Evolutionary conservation across 2,329 filamentous ascomycete species (phyloP).

Genomic region (Apiospora sp.): DNA sequence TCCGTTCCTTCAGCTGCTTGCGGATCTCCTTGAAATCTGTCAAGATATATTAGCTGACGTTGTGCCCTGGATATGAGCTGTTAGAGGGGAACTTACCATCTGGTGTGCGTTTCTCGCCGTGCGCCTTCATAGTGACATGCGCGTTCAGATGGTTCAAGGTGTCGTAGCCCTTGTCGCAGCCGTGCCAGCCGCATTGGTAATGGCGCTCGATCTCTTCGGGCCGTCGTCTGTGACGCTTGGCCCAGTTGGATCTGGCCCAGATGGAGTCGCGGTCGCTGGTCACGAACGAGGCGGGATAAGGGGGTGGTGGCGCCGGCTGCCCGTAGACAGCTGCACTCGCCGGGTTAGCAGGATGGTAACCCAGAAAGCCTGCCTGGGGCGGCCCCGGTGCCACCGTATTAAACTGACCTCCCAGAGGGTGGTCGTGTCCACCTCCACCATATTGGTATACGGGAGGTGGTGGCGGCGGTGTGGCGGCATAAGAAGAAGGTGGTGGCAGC

Average conservation of each 20-base stretch:
- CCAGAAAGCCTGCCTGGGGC: neutral
- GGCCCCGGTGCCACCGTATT: no score
- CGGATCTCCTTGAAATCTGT: neutral
- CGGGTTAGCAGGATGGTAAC: neutral
- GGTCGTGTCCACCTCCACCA: no score
- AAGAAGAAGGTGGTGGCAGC: no score
- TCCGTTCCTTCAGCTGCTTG: neutral
- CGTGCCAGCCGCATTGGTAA: slow-evolving; percentile 99
- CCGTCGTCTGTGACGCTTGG: slow-evolving; percentile 90
- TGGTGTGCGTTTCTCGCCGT: slow-evolving; percentile 91
- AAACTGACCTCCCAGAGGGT: neutral
- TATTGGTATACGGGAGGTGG: neutral
- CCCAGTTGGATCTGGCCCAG: slow-evolving; percentile 68
- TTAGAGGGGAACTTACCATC: slow-evolving; percentile 74
- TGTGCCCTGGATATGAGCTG: no score
- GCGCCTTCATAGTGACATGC: slow-evolving; percentile 98
- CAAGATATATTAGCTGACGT: no score
- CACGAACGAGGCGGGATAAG: no score
- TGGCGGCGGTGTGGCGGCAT: neutral
- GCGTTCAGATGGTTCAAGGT: slow-evolving; percentile 97
- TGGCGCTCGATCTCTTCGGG: slow-evolving; percentile 99
- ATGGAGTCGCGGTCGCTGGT: neutral
- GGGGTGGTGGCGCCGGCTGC: neutral
- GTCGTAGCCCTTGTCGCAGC: slow-evolving; percentile 97
- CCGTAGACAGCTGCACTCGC: neutral